Conservation (phyloP, 2,329 filamentous ascomycete genomes). For the Xylaria sp. region DNA sequence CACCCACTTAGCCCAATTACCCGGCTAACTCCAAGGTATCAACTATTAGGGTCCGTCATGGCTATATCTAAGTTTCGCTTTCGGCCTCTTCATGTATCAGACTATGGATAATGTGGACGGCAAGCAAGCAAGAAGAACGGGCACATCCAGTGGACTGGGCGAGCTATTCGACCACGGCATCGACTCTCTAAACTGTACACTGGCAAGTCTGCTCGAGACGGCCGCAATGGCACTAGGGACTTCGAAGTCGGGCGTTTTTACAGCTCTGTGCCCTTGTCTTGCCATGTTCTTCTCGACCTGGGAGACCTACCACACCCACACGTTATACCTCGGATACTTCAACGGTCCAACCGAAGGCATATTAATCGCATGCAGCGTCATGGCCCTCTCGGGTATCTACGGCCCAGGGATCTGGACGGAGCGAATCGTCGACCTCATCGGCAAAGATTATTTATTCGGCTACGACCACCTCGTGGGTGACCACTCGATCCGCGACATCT, state of each 20-base stretch:
- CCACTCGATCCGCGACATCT: constrained; percentile 83
- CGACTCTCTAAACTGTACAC: constrained; percentile 95
- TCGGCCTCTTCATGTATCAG: constrained; percentile 97
- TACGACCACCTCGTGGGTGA: constrained; percentile 68
- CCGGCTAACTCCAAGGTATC: constrained; percentile 14
- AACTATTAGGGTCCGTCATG: constrained; percentile 74
- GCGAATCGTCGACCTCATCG: constrained; percentile 73
- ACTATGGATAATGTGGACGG: constrained; percentile 99
- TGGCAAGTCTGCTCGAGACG: constrained; percentile 88
- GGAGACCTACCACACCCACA: constrained; percentile 99
- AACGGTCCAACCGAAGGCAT: constrained; percentile 97
- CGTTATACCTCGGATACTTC: constrained; percentile 92
- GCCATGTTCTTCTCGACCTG: constrained; percentile 99
- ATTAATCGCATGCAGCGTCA: constrained; percentile 83
- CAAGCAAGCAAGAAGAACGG: constrained; percentile 93
- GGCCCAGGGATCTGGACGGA: constrained; percentile 87
- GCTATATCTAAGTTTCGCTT: constrained; percentile 94
- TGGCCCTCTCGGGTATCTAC: constrained; percentile 85
- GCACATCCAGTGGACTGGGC: constrained; percentile 91
- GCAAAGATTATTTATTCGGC: constrained; percentile 58
- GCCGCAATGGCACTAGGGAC: constrained; percentile 91
- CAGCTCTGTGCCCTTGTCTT: constrained; percentile 85
- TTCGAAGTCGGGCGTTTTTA: constrained; percentile 85
- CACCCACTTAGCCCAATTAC: background rate
- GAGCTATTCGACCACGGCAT: constrained; percentile 99